Conservation (phyloP, 2,329 filamentous ascomycete genomes). For the Leptographium radiaticola region DNA sequence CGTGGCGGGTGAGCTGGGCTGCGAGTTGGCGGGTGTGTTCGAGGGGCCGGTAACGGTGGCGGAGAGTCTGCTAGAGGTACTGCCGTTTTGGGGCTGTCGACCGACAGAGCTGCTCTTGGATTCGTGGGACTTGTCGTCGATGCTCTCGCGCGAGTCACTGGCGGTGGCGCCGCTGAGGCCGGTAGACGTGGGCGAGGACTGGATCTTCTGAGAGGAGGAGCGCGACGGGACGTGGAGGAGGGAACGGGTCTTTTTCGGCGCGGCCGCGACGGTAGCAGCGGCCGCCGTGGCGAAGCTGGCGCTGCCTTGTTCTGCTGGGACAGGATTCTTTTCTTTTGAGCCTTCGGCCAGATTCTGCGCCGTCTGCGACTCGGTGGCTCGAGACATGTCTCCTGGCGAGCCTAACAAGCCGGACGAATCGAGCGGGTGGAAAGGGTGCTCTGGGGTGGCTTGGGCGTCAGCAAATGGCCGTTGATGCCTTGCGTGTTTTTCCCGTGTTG, state of each 20-base stretch:
- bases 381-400: conserved; percentile 16
- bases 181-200: conserved; percentile 45
- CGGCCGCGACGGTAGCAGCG: conserved; percentile 9
- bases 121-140: conserved; percentile 51
- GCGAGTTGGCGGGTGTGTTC: conserved; percentile 34
- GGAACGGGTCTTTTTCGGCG: conserved; percentile 33
- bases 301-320: conserved; percentile 27
- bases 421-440: conserved; percentile 1
- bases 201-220: conserved; percentile 48
- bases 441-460: neutral
- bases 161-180: conserved; percentile 47
- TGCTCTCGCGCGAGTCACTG: conserved; percentile 47
- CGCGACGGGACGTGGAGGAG: conserved; percentile 47
- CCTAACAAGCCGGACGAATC: conserved; percentile 5
- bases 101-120: conserved; percentile 52
- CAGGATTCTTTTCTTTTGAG: conserved; percentile 29
- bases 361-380: conserved; percentile 21
- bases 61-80: conserved; percentile 52
- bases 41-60: conserved; percentile 39
- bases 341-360: conserved; percentile 21
- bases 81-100: conserved; percentile 47
- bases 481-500: neutral
- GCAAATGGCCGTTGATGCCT: neutral
- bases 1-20: conserved; percentile 36
- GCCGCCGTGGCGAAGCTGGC: conserved; percentile 2